A percentile compares a stretch with the other conserved stretches of the same genome.
Evolutionary conservation across 2,329 filamentous ascomycete genomes (phyloP).

Genomic region (Fusarium subtropicale): DNA sequence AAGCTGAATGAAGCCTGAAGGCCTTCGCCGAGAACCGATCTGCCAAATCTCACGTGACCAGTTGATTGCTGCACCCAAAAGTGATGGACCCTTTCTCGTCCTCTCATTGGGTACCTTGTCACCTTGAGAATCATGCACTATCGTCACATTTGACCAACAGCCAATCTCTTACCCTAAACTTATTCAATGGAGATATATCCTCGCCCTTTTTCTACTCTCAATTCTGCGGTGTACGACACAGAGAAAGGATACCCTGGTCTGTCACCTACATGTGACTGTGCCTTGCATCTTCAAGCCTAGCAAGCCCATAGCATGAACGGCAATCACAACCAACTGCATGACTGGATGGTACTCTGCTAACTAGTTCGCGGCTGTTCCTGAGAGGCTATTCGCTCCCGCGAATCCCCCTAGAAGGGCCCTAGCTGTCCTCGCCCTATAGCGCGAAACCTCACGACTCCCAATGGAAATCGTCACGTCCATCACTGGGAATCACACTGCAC

Average conservation of each 20-base stretch:
- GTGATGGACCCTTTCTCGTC: slow-evolving; percentile 2
- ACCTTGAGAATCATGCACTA: slow-evolving; percentile 34
- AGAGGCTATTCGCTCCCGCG: slow-evolving; percentile 27
- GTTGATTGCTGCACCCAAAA: slow-evolving; percentile 12
- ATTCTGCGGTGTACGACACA: slow-evolving; percentile 18
- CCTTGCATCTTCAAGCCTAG: slow-evolving; percentile 32
- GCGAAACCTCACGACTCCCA: slow-evolving; percentile 39
- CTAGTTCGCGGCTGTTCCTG: slow-evolving; percentile 37
- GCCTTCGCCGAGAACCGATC: slow-evolving; percentile 14
- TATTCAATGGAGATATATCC: slow-evolving; percentile 21
- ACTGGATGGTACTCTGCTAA: slow-evolving; percentile 20
- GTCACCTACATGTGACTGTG: slow-evolving; percentile 31
- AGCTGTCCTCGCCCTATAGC: slow-evolving; percentile 35
- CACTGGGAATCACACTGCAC: slow-evolving; percentile 43
- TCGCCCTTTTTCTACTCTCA: slow-evolving; percentile 9
- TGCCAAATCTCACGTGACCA: slow-evolving; percentile 33
- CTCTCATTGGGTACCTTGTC: slow-evolving; percentile 37
- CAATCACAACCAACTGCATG: slow-evolving; percentile 20
- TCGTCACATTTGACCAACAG: slow-evolving; percentile 31
- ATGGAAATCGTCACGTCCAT: slow-evolving; percentile 41
- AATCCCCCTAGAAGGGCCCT: slow-evolving; percentile 5
- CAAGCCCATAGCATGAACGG: slow-evolving; percentile 18
- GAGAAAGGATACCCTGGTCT: slow-evolving; percentile 17
- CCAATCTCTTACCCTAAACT: slow-evolving; percentile 40
- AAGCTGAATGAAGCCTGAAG: neutral